Evolutionary conservation across 352 stramenopile genomes (phyloP), one percentile per base, ranked within the genome.

Genomic region (Globisporangium recalcitrans): DNA sequence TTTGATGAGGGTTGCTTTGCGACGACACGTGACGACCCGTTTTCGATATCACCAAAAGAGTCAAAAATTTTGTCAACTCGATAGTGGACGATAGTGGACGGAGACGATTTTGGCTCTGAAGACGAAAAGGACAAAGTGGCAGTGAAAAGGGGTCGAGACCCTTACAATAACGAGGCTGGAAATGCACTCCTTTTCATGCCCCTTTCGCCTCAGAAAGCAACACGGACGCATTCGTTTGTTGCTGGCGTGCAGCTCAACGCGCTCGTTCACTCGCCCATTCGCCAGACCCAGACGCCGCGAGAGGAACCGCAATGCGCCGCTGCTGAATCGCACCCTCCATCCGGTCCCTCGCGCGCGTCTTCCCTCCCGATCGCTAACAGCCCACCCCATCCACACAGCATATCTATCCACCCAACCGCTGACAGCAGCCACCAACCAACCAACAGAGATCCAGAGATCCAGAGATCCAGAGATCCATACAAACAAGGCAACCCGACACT

Each of bases 311-410:
- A 49, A 71, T 71, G 65, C 29, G 60, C 60, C 38, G 65, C 65
- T 68, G 65, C 60, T 71, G 65, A 71, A 65, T 49, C 60, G 60
- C 65, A 32, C 60, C 42, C 56, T 36, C 29, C 31, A 36, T 49
- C 21, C 62, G 38, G 32, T 56, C 36, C 47, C 53, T 57, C 61
- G 44, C 61, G 53, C 61, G 52, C 24, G 53, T 51, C 54, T 62
- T 67, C 62, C 48, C 32, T 57, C 56, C 62, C 32, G 62, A 62
- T 42, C 62, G 34, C 42, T 63, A 62, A 48, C 53, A 26, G 27
- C 19, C 29, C 11, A 8, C 16, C 21, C 9, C 31, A 24, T 14
- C 40, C 42, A 27, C 4, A 21, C 11, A n/a, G n/a, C n/a, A 31
- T 31, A 31, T 31, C 27, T 5, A 31, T 31, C 40, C 3, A 11